Conservation (phyloP, 768 basidiomycete species). For the Phanerochaete sordida region DNA sequence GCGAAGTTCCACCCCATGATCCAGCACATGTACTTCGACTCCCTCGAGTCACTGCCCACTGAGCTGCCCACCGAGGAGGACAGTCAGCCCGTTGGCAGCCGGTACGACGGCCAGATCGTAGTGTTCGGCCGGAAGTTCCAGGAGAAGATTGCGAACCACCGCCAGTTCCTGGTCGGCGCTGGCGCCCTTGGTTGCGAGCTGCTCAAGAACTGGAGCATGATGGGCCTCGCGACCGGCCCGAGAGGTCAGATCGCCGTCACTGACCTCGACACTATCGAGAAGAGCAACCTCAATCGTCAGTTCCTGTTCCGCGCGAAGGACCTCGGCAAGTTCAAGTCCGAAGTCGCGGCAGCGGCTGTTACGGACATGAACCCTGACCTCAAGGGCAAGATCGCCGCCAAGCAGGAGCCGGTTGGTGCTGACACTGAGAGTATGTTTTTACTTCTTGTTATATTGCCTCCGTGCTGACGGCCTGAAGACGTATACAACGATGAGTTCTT, state of each 20-base stretch:
- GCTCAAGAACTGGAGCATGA: slow-evolving; percentile 99
- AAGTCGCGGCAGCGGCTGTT: slow-evolving; percentile 88
- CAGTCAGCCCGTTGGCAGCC: slow-evolving; percentile 72
- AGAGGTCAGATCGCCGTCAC: slow-evolving; percentile 88
- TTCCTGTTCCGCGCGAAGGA: slow-evolving; percentile 98
- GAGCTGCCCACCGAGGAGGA: slow-evolving; percentile 77
- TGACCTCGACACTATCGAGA: slow-evolving; percentile 98
- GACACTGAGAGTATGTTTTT: slow-evolving; percentile 80
- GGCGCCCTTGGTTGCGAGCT: slow-evolving; percentile 99
- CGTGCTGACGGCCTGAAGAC: slow-evolving; percentile 43
- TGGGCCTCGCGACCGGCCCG: slow-evolving; percentile 83
- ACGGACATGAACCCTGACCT: slow-evolving; percentile 95
- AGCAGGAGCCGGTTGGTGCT: slow-evolving; percentile 91
- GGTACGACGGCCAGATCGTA: slow-evolving; percentile 94
- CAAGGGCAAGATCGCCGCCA: slow-evolving; percentile 77
- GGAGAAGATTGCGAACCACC: slow-evolving; percentile 81
- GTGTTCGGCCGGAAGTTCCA: slow-evolving; percentile 96
- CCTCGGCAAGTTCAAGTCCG: slow-evolving; percentile 94
- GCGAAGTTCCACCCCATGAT: slow-evolving; percentile 98
- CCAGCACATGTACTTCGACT: slow-evolving; percentile 96
- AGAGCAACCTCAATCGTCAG: slow-evolving; percentile 96
- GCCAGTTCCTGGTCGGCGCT: slow-evolving; percentile 97
- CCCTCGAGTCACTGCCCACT: slow-evolving; percentile 87
- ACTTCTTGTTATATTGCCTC: not conserved
- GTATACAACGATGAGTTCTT: slow-evolving; percentile 91